These are phyloP conservation scores for Acanthamoeba triangularis DNA, from an alignment of 208 protist genomes.

Conservation along the genomic window DNA sequence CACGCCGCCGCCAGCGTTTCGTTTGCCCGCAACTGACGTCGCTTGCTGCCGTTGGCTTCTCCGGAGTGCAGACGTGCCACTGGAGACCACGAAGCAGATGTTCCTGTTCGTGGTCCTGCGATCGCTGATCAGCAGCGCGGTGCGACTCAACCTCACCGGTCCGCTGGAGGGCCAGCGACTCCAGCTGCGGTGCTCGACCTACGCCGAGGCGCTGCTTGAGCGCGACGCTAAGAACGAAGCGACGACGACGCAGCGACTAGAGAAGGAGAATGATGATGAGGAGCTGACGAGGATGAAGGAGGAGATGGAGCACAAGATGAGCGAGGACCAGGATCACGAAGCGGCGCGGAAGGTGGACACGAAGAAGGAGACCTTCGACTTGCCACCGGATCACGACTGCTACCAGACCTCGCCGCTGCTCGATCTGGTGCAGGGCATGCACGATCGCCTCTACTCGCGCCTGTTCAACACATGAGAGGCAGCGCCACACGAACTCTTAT, in stretches of 20 bases:
- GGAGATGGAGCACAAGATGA: neutral
- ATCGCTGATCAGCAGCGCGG: constrained; percentile 20
- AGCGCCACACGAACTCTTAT: neutral
- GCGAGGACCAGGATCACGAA: neutral
- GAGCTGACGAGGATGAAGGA: neutral
- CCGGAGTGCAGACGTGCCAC: neutral
- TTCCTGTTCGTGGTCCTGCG: constrained; percentile 45
- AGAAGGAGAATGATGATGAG: neutral
- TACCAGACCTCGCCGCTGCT: constrained; percentile 44
- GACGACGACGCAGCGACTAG: neutral
- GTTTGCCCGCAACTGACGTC: too few species aligned
- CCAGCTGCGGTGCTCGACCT: constrained; percentile 10
- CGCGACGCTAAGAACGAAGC: neutral
- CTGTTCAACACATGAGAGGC: constrained; percentile 61
- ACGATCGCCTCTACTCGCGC: constrained; percentile 43
- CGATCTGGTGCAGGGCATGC: constrained; percentile 58
- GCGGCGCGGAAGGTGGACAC: neutral
- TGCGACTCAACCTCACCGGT: constrained; percentile 26
- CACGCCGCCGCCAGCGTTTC: too few species aligned
- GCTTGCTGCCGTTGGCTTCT: neutral
- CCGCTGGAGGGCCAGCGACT: constrained; percentile 51
- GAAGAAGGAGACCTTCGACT: neutral
- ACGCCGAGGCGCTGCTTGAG: constrained; percentile 13
- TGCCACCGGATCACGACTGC: constrained; percentile 4
- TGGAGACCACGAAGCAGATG: constrained; percentile 18